Evolutionary conservation across 495 filamentous ascomycete species (phyloP).

Genomic region (Penicillium riverlandense): DNA sequence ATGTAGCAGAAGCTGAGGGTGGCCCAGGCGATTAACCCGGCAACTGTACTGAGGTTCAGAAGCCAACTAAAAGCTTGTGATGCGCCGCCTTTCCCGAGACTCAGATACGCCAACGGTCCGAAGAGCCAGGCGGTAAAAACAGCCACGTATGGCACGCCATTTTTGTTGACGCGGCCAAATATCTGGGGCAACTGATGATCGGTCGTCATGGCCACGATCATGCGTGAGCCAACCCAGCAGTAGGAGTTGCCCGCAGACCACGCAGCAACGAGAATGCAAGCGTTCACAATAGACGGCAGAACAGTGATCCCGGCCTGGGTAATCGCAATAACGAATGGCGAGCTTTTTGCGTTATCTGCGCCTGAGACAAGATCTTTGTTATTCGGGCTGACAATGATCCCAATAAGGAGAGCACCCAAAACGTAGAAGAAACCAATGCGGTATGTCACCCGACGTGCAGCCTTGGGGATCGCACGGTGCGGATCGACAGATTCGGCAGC

Average conservation of each 20-base stretch:
- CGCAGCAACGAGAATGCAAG: conserved; percentile 59
- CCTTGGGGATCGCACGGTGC: conserved; percentile 65
- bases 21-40: conserved; percentile 57
- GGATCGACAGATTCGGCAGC: conserved; percentile 82
- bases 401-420: conserved; percentile 48
- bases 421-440: conserved; percentile 80
- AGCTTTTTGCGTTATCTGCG: conserved; percentile 34
- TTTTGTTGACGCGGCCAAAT: conserved; percentile 25
- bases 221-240: conserved; percentile 31
- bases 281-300: conserved; percentile 74
- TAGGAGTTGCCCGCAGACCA: conserved; percentile 60
- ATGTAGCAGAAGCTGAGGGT: conserved; percentile 56
- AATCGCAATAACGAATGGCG: conserved; percentile 54
- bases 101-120: conserved; percentile 24
- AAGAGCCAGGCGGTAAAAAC: conserved; percentile 27
- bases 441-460: conserved; percentile 78
- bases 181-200: conserved; percentile 27
- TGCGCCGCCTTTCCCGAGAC: conserved; percentile 36
- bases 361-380: conserved; percentile 48
- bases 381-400: conserved; percentile 38
- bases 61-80: conserved; percentile 52
- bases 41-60: conserved; percentile 48
- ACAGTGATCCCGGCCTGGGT: conserved; percentile 54
- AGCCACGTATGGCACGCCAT: conserved; percentile 29
- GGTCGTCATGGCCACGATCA: conserved; percentile 31